Evolutionary conservation across 345 rosid species (phyloP).

Genomic region (Aurinia saxatilis): DNA sequence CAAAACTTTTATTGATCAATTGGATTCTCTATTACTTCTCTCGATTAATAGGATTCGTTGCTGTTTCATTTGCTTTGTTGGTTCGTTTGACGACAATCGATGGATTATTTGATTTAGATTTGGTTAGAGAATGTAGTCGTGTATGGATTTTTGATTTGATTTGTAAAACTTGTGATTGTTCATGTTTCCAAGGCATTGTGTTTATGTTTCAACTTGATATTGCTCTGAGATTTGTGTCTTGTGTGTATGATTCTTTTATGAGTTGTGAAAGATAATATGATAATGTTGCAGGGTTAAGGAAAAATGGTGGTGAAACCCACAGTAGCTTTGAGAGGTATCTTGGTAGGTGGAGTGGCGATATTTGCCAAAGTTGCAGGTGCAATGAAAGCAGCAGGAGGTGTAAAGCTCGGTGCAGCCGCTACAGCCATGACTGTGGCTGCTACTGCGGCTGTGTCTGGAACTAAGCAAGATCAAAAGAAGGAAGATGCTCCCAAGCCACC

Average conservation of each 20-base stretch:
- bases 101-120: too few species aligned
- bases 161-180: too few species aligned
- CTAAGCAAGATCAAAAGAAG: constrained; percentile 45
- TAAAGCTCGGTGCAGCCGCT: constrained; percentile 79
- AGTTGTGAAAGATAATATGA: too few species aligned
- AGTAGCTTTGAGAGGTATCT: constrained; percentile 69
- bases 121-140: too few species aligned
- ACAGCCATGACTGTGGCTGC: constrained; percentile 85
- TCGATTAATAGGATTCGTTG: not conserved
- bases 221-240: too few species aligned
- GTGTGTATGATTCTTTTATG: too few species aligned
- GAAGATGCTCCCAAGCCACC: constrained; percentile 35
- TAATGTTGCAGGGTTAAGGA: constrained; percentile 1
- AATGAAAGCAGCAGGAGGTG: constrained; percentile 90
- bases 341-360: constrained; percentile 75
- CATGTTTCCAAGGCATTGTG: too few species aligned
- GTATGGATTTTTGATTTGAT: too few species aligned
- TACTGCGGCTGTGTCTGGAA: constrained; percentile 52
- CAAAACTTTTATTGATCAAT: not conserved
- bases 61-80: too few species aligned
- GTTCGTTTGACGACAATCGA: too few species aligned
- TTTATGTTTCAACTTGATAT: too few species aligned
- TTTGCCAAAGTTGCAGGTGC: constrained; percentile 71
- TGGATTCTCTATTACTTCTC: not conserved
- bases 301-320: constrained; percentile 82